These are phyloP conservation scores for Syzygium grande DNA, from an alignment of 345 rosid species.

Conservation along the genomic window DNA sequence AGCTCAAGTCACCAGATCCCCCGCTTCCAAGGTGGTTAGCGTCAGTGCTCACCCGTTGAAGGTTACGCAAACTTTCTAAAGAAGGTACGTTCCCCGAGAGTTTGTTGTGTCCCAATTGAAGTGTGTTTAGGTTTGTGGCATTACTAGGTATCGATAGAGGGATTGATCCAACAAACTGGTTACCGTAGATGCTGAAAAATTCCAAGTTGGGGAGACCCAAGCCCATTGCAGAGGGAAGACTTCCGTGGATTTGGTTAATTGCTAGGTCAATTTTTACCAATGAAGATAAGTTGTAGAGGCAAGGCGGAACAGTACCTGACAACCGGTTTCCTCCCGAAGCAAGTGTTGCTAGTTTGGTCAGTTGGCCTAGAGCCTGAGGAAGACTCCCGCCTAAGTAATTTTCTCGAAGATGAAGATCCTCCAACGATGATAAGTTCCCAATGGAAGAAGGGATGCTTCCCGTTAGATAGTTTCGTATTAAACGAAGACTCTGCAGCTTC, in stretches of 20 bases:
- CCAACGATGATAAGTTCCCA: constrained; percentile 18
- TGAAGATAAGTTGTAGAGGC: constrained; percentile 19
- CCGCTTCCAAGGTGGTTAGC: constrained; percentile 2
- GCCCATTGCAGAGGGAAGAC: constrained; percentile 7
- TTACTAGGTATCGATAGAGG: constrained; percentile 2
- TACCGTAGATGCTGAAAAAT: background rate
- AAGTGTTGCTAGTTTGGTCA: background rate
- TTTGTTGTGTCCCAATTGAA: background rate
- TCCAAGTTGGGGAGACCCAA: constrained; percentile 5
- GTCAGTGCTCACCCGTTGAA: background rate
- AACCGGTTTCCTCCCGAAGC: background rate
- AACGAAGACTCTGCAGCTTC: background rate
- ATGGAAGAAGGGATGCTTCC: constrained; percentile 14
- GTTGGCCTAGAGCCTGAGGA: constrained; percentile 6
- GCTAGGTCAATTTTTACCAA: background rate
- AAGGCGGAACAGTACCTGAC: constrained; percentile 8
- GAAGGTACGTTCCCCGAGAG: constrained; percentile 7
- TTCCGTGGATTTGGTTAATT: constrained; percentile 4
- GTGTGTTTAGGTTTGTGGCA: background rate
- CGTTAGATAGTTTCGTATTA: constrained; percentile 5
- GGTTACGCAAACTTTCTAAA: background rate
- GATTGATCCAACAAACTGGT: constrained; percentile 3
- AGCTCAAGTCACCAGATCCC: no score
- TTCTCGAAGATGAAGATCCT: fast-evolving
- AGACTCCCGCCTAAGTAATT: constrained; percentile 11